A percentile compares a stretch with the other conserved stretches of the same genome.
Evolutionary conservation across 176 grass and related monocot species (phyloP).

Genomic region (Aegilops sharonensis): DNA sequence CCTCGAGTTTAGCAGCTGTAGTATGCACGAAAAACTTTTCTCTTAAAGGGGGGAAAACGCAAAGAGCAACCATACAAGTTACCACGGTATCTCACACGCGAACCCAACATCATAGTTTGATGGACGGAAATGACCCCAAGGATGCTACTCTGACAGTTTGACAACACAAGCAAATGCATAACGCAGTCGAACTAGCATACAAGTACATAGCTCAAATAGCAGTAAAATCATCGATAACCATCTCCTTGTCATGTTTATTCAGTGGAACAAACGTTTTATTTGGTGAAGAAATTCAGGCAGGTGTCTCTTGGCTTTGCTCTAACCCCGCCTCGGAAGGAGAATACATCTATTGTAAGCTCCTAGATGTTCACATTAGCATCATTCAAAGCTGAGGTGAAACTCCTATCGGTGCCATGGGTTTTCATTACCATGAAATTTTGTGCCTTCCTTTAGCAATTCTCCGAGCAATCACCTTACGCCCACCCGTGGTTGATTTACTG

Average conservation of each 20-base stretch:
- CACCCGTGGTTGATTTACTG: constrained; percentile 80
- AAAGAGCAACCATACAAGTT: neutral
- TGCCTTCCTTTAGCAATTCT: constrained; percentile 86
- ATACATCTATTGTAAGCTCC: neutral
- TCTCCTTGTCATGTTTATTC: constrained; percentile 31
- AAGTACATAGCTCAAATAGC: neutral
- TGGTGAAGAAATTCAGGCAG: neutral
- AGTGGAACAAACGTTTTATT: neutral
- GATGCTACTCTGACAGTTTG: neutral
- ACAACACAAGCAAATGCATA: neutral
- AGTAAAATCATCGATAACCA: neutral
- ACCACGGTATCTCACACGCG: neutral
- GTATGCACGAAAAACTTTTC: neutral
- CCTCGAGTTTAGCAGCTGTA: too few relatives aligned
- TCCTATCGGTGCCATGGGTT: neutral
- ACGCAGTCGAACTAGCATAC: neutral
- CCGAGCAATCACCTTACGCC: constrained; percentile 74
- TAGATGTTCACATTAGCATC: neutral
- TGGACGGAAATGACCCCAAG: neutral
- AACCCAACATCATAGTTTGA: neutral
- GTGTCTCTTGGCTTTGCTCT: neutral
- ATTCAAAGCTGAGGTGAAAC: constrained; percentile 15
- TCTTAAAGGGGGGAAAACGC: neutral
- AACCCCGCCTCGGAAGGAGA: neutral
- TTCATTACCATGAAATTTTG: constrained; percentile 61